These are phyloP conservation scores for Pascua sp. DNA, from an alignment of 1,284 basidiomycete genomes.

Conservation along the genomic window DNA sequence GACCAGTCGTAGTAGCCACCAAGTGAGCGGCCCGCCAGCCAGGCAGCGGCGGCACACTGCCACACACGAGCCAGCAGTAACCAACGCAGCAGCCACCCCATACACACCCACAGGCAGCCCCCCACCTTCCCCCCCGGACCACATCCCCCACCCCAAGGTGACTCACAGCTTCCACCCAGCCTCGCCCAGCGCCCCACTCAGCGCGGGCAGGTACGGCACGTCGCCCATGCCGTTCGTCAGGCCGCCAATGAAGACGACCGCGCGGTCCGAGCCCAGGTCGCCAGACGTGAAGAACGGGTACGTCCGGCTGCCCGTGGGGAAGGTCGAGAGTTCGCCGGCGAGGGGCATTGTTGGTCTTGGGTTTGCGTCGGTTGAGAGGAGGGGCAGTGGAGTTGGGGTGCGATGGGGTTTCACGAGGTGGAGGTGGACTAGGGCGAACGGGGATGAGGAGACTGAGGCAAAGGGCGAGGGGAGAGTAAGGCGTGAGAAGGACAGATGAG, in stretches of 20 bases:
- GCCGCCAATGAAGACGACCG: slow-evolving; percentile 47
- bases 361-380: not conserved
- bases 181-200: slow-evolving; percentile 28
- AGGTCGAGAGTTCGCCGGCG: slow-evolving; percentile 3
- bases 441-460: no score
- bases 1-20: no score
- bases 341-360: not conserved
- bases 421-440: no score
- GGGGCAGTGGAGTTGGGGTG: no score
- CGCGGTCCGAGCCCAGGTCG: slow-evolving; percentile 23
- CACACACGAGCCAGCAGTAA: not conserved
- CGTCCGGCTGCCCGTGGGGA: slow-evolving; percentile 2
- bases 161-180: slow-evolving; percentile 47
- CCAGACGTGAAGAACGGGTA: slow-evolving; percentile 42
- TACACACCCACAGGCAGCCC: no score
- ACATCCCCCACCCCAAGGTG: no score
- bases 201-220: slow-evolving; percentile 32
- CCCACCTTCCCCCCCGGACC: not conserved
- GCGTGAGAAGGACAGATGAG: no score
- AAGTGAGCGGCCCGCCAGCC: no score
- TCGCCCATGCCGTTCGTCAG: slow-evolving; percentile 41
- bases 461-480: no score
- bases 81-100: not conserved
- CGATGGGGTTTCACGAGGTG: no score
- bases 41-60: no score